Evolutionary conservation across 306 rosid species (phyloP).

Genomic region (Abrus pulchellus): DNA sequence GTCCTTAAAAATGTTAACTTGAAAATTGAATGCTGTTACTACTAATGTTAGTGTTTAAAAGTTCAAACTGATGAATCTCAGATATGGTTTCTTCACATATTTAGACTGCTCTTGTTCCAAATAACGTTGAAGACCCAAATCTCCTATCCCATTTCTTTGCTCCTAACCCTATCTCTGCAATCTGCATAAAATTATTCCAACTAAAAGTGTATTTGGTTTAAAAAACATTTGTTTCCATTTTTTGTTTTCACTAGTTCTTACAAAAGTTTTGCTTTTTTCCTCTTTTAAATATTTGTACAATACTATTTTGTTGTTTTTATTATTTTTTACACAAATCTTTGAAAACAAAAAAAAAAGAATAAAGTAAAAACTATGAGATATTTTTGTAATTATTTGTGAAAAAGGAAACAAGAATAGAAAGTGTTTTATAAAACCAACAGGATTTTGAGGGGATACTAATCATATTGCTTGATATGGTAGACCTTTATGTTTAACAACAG

Average conservation of each 20-base stretch:
- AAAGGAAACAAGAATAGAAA: background rate
- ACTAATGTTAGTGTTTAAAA: constrained; percentile 13
- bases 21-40: constrained; percentile 23
- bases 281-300: too few relatives aligned
- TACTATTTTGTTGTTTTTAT: too few relatives aligned
- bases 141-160: background rate
- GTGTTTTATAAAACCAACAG: background rate
- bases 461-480: constrained; percentile 11
- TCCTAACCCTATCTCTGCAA: constrained; percentile 8
- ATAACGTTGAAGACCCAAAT: background rate
- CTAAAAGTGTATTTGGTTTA: background rate
- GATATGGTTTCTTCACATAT: constrained; percentile 15
- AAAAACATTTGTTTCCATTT: background rate
- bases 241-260: too few relatives aligned
- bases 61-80: constrained; percentile 7
- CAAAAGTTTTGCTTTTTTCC: too few relatives aligned
- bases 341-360: background rate
- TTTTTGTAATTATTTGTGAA: background rate
- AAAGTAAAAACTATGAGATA: background rate
- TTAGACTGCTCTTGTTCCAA: constrained; percentile 4
- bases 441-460: constrained; percentile 18
- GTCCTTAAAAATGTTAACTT: constrained; percentile 29
- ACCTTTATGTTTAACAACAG: constrained; percentile 29
- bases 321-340: background rate
- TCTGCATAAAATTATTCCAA: constrained; percentile 14